A percentile compares a stretch with the other conserved stretches of the same genome.
Conservation (phyloP, 1,284 basidiomycete genomes). For the Trametes versicolor region DNA sequence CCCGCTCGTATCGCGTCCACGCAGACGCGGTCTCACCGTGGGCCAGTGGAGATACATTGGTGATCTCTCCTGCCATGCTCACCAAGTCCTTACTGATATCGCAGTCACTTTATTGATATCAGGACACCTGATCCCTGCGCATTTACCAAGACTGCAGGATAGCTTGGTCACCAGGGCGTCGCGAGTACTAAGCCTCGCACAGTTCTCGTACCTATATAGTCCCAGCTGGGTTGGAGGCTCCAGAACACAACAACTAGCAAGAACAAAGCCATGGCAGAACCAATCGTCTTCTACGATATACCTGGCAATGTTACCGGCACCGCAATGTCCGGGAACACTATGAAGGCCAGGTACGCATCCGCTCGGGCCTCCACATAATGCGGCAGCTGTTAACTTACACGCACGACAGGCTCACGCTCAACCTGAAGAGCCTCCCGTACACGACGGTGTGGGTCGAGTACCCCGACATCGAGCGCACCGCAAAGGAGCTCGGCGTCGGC, state of each 20-base stretch:
- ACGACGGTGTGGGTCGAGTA: constrained; percentile 40
- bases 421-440: constrained; percentile 38
- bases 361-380: background rate
- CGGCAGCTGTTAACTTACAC: background rate
- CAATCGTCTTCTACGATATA: constrained; percentile 41
- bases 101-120: too few species aligned
- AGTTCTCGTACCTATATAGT: constrained; percentile 4
- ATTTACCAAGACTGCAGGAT: too few species aligned
- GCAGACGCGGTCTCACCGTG: too few species aligned
- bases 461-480: constrained; percentile 27
- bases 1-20: background rate
- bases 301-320: constrained; percentile 32
- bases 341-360: constrained; percentile 11
- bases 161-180: too few species aligned
- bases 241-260: background rate
- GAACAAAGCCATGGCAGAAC: constrained; percentile 21
- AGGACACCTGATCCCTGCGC: too few species aligned
- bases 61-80: too few species aligned
- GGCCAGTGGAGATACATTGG: too few species aligned
- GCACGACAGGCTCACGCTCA: constrained; percentile 34
- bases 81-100: too few species aligned
- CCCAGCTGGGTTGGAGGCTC: too few species aligned
- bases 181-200: background rate
- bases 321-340: constrained; percentile 17
- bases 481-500: constrained; percentile 23